Evolutionary conservation across 2,329 filamentous ascomycete genomes (phyloP), one percentile per base, ranked within the genome.

Genomic region (Monosporascus sp.): DNA sequence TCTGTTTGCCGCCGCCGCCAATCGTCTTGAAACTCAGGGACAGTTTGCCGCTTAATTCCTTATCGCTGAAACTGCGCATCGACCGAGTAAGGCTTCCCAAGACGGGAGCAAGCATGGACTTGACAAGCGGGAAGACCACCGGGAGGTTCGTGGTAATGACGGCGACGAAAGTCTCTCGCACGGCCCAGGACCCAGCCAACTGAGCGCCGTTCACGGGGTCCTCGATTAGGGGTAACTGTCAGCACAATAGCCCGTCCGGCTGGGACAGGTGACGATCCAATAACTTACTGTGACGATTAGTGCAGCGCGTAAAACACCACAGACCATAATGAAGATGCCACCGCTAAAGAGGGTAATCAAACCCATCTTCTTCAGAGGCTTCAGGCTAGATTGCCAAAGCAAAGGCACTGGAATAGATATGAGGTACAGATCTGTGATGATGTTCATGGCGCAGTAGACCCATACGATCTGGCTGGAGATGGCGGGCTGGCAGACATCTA

Each of bases 401-500:
- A 83, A 78, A 1, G 81, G 80, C 5, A 82, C 68, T 0, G 81
- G 80, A 38, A 84, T 83, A 25, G 74, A 74, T 51, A 84, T 77
- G n/a, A 84, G 70, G 57, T 84, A 84, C 1, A 82, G 49, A 57
- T 85, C 82, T 3, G 81, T 85, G 2, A 68, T 58, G 3, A 82
- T 73, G 56, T 83, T 84, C 54, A 78, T 65, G 14, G 70, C 66
- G n/a, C 77, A 74, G 3, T 73, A 74, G 14, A 77, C 71, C 61
- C 75, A 78, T 49, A 79, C 68, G 52, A 77, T 69, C 44, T 74
- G 69, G 37, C 67, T 69, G 2, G 76, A 74, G 14, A 78, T 68
- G n/a, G 75, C 76, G 0, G 74, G 70, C 52, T 77, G 76, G 60
- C 76, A 78, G 22, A 66, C 60, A 57, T 75, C 73, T 73, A 34